phyloP scores from a whole-genome alignment of 768 basidiomycete genomes.

The Naganishia onofrii region DNA sequence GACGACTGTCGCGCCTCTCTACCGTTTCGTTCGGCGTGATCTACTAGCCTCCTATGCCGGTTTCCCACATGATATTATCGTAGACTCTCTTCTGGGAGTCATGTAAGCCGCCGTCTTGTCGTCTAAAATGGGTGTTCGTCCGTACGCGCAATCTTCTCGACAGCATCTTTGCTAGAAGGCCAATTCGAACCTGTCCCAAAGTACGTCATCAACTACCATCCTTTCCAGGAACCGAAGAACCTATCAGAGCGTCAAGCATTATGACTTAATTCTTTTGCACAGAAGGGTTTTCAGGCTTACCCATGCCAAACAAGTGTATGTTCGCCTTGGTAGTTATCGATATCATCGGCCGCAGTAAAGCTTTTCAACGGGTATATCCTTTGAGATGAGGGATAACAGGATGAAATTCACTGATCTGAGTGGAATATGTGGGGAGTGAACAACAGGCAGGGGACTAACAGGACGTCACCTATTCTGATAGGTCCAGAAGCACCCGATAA shows the following conservation, averaged over 20 bases:
- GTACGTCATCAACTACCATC: too few relatives aligned
- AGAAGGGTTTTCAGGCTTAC: background rate
- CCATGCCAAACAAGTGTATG: conserved; percentile 24
- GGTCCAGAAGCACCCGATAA: conserved; percentile 5
- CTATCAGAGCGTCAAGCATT: background rate
- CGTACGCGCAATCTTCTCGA: too few relatives aligned
- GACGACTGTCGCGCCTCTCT: too few relatives aligned
- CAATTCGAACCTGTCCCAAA: too few relatives aligned
- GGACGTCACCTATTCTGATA: conserved; percentile 25
- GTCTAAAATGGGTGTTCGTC: too few relatives aligned
- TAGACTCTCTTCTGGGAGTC: too few relatives aligned
- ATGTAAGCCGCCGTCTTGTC: too few relatives aligned
- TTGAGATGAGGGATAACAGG: background rate
- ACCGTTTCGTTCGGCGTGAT: too few relatives aligned
- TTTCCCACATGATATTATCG: too few relatives aligned
- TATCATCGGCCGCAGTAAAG: conserved; percentile 5
- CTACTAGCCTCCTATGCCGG: too few relatives aligned
- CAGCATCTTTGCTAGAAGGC: too few relatives aligned
- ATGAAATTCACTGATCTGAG: background rate
- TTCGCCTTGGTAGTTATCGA: conserved; percentile 12
- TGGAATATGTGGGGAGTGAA: background rate
- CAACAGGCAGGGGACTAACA: conserved; percentile 2
- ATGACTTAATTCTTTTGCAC: background rate
- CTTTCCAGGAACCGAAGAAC: conserved; percentile 24
- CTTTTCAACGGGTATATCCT: conserved; percentile 18